Conservation (phyloP, 345 rosid genomes). For the Gossypium stocksii region DNA sequence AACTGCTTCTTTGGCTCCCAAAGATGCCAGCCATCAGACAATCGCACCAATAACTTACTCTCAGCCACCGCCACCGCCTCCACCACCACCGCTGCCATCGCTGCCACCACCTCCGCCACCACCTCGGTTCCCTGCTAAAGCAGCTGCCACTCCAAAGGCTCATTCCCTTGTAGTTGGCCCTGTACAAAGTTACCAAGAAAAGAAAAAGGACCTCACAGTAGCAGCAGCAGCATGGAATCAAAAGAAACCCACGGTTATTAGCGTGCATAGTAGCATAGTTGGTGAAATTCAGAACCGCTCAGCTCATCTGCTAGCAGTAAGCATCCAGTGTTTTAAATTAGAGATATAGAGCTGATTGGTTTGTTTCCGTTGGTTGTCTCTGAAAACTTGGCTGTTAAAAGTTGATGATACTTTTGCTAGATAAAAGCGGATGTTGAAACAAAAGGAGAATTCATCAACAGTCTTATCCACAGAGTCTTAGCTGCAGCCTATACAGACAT, state of each 20-base stretch:
- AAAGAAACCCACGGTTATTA: constrained; percentile 32
- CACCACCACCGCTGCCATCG: constrained; percentile 26
- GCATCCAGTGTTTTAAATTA: constrained; percentile 14
- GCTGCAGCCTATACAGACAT: constrained; percentile 60
- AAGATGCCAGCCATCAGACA: constrained; percentile 23
- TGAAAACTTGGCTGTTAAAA: constrained; percentile 10
- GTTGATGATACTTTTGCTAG: constrained; percentile 32
- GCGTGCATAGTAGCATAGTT: constrained; percentile 71
- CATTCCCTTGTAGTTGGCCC: constrained; percentile 30
- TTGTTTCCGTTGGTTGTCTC: constrained; percentile 3
- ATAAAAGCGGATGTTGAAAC: constrained; percentile 81
- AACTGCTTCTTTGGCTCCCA: constrained; percentile 26
- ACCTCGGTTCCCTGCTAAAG: constrained; percentile 41
- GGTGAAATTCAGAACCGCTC: constrained; percentile 95
- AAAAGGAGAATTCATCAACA: constrained; percentile 67
- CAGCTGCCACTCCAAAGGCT: constrained; percentile 41
- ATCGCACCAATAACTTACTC: constrained; percentile 28
- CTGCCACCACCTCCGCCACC: constrained; percentile 49
- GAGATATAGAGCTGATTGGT: neutral
- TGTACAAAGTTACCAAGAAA: constrained; percentile 43
- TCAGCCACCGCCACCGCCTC: constrained; percentile 45
- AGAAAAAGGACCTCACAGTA: constrained; percentile 28
- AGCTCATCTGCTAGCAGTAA: constrained; percentile 76
- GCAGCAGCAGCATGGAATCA: constrained; percentile 24
- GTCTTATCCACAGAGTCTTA: constrained; percentile 65